Percentiles rank a stretch among this genome's conserved stretches.
Evolutionary conservation across 306 rosid genomes (phyloP).

Genomic region (Urtica urens): DNA sequence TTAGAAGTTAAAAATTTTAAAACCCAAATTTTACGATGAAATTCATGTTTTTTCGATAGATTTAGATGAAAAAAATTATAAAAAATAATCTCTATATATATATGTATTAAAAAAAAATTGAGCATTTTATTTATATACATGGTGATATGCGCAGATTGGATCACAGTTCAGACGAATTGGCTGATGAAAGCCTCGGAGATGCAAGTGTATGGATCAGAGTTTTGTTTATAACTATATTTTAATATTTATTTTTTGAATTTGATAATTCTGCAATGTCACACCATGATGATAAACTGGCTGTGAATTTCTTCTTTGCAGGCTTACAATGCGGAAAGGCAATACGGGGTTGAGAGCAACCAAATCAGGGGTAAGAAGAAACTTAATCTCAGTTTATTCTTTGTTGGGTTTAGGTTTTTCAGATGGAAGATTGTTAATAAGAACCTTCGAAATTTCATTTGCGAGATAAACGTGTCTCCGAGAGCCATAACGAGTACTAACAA

Average conservation of each 20-base stretch:
- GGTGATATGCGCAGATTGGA: conserved; percentile 17
- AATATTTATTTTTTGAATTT: not conserved
- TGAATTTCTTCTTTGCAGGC: conserved; percentile 9
- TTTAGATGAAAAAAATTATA: too few relatives aligned
- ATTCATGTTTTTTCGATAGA: too few relatives aligned
- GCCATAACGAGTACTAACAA: too few relatives aligned
- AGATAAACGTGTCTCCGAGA: too few relatives aligned
- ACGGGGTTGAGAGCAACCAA: conserved; percentile 11
- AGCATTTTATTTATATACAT: too few relatives aligned
- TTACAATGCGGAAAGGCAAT: conserved; percentile 4
- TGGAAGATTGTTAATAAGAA: too few relatives aligned
- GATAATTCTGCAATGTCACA: not conserved
- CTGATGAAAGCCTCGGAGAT: conserved; percentile 12
- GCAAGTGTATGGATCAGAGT: not conserved
- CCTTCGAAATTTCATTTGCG: too few relatives aligned
- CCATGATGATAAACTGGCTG: not conserved
- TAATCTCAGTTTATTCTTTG: not conserved
- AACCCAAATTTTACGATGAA: too few relatives aligned
- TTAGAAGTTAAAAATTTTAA: too few relatives aligned
- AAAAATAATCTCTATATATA: too few relatives aligned
- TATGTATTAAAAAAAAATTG: too few relatives aligned
- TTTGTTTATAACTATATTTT: not conserved
- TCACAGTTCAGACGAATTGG: conserved; percentile 2
- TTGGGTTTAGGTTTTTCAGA: too few relatives aligned
- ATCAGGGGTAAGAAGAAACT: conserved; percentile 13